A percentile compares a stretch with the other conserved stretches of the same genome.
Evolutionary conservation across 345 rosid species (phyloP).

Genomic region (Cochlearia excelsa): DNA sequence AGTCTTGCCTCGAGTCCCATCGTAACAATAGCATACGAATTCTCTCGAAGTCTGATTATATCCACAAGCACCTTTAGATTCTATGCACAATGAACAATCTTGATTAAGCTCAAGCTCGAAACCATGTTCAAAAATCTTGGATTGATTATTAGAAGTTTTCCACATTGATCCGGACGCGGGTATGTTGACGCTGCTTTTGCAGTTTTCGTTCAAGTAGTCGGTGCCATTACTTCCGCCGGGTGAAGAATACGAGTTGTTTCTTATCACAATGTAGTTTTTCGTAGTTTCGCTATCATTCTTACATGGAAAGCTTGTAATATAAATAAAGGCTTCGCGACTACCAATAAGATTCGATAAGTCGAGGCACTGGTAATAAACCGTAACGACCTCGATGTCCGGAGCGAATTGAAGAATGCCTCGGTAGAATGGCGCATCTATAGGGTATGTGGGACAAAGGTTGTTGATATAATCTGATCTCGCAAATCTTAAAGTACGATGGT

Average conservation of each 20-base stretch:
- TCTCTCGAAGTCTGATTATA: background rate
- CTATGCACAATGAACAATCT: constrained; percentile 18
- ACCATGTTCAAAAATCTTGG: constrained; percentile 27
- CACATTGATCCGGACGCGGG: constrained; percentile 4
- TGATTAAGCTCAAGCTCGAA: constrained; percentile 25
- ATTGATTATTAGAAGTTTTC: background rate
- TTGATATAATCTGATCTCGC: constrained; percentile 34
- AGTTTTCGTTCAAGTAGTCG: background rate
- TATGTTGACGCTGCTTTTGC: constrained; percentile 21
- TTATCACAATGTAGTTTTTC: constrained; percentile 16
- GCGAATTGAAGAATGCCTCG: background rate
- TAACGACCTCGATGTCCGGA: background rate
- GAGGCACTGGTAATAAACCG: constrained; percentile 13
- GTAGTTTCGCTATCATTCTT: too few relatives aligned
- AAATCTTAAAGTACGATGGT: constrained; percentile 5
- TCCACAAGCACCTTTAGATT: constrained; percentile 38
- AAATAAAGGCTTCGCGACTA: too few relatives aligned
- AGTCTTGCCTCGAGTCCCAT: too few relatives aligned
- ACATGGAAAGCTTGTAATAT: background rate
- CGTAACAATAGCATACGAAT: constrained; percentile 5
- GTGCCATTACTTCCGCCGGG: background rate
- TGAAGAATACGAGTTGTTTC: background rate
- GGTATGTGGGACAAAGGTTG: constrained; percentile 22
- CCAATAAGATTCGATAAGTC: too few relatives aligned
- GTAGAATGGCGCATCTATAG: background rate